These are phyloP conservation scores for Xerocomus nothofagi DNA, from an alignment of 1,284 basidiomycete genomes.

Conservation along the genomic window DNA sequence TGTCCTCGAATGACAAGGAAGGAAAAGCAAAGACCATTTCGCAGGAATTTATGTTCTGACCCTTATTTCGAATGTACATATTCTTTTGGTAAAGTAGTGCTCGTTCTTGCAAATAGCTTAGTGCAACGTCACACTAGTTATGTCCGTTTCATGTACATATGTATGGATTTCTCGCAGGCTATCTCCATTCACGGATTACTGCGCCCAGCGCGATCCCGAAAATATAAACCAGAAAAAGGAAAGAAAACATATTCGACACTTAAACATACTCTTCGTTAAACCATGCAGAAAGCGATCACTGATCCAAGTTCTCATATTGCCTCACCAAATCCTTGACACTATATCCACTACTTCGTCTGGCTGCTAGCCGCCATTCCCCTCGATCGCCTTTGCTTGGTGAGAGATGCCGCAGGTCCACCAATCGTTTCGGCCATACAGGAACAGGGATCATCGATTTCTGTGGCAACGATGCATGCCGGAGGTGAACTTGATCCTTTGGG, in stretches of 20 bases:
- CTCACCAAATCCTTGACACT: constrained; percentile 70
- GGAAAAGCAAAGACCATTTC: background rate
- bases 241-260: constrained; percentile 6
- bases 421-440: constrained; percentile 42
- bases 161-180: background rate
- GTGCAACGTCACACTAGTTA: background rate
- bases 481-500: constrained; percentile 63
- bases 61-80: background rate
- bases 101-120: background rate
- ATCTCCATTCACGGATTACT: background rate
- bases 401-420: constrained; percentile 57
- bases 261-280: background rate
- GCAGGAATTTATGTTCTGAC: background rate
- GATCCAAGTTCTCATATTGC: constrained; percentile 52
- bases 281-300: constrained; percentile 6
- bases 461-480: constrained; percentile 50
- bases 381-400: constrained; percentile 30
- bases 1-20: no score
- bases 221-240: no score
- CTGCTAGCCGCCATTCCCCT: background rate
- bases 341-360: constrained; percentile 49
- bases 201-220: constrained; percentile 16
- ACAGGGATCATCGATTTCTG: constrained; percentile 47
- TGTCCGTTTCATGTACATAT: no score
- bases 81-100: background rate